phyloP scores from a whole-genome alignment of 192 early-diverging fungal species.

The Backusella westeae region DNA sequence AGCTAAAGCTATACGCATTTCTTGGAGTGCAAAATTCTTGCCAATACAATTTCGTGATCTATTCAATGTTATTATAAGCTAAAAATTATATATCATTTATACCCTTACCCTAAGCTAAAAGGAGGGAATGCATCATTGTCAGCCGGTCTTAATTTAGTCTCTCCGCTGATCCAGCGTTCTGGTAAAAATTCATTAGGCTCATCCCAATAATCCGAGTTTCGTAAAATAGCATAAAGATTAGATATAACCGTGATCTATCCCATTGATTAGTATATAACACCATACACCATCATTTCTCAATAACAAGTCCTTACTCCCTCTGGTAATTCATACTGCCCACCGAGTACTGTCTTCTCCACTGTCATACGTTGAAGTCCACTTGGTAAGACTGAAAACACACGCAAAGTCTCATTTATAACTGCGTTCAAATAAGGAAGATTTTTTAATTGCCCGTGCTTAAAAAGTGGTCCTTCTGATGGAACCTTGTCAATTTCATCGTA shows the following conservation, averaged over 20 bases:
- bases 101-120: constrained; percentile 42
- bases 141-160: neutral
- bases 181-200: constrained; percentile 27
- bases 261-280: neutral
- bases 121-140: constrained; percentile 45
- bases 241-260: constrained; percentile 15
- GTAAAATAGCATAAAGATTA: constrained; percentile 6
- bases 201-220: constrained; percentile 21
- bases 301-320: constrained; percentile 18
- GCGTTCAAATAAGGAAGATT: constrained; percentile 49
- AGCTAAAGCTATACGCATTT: constrained; percentile 47
- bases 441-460: constrained; percentile 36
- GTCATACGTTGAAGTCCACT: constrained; percentile 41
- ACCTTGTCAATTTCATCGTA: constrained; percentile 26
- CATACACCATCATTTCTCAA: neutral
- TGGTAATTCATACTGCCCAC: constrained; percentile 38
- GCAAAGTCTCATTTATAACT: constrained; percentile 51
- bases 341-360: constrained; percentile 36
- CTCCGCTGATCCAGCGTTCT: constrained; percentile 27
- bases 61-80: neutral
- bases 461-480: neutral
- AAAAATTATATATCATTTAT: no score
- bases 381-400: constrained; percentile 39
- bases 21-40: constrained; percentile 47
- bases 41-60: constrained; percentile 53